These are phyloP conservation scores for Drechslerella stenobrocha DNA, from an alignment of 2,329 filamentous ascomycete species.

Conservation along the genomic window DNA sequence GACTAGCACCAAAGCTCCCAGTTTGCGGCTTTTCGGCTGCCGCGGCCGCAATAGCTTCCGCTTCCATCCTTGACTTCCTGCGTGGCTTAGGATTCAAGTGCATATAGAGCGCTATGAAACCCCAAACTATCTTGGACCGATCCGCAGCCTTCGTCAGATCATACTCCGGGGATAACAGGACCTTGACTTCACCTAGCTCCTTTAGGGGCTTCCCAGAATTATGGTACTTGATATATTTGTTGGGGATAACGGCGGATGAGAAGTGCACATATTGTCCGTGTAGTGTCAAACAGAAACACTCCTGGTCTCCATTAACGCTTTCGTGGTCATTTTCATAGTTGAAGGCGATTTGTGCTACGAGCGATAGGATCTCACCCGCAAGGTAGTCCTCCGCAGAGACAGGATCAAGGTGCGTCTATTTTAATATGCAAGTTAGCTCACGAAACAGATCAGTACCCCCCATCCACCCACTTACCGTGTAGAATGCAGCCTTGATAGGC, in stretches of 20 bases:
- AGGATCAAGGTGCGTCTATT: slow-evolving; percentile 29
- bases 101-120: slow-evolving; percentile 34
- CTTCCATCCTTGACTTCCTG: background rate
- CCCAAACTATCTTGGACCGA: slow-evolving; percentile 35
- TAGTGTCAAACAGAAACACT: slow-evolving; percentile 39
- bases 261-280: slow-evolving; percentile 46
- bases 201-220: slow-evolving; percentile 30
- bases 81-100: slow-evolving; percentile 29
- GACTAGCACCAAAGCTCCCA: too few species aligned
- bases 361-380: slow-evolving; percentile 31
- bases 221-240: slow-evolving; percentile 40
- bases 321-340: slow-evolving; percentile 40
- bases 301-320: slow-evolving; percentile 36
- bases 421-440: background rate
- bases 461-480: slow-evolving; percentile 23
- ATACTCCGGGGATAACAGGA: slow-evolving; percentile 37
- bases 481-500: slow-evolving; percentile 38
- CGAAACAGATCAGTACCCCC: too few species aligned
- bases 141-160: slow-evolving; percentile 30
- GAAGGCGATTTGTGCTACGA: slow-evolving; percentile 43
- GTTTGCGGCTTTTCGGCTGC: too few species aligned
- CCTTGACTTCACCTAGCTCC: slow-evolving; percentile 30
- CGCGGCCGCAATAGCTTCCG: too few species aligned
- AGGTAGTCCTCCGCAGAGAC: slow-evolving; percentile 27
- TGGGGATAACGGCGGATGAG: slow-evolving; percentile 20